These are phyloP conservation scores for Polytolypa hystricis DNA, from an alignment of 2,329 filamentous ascomycete species.

Conservation along the genomic window DNA sequence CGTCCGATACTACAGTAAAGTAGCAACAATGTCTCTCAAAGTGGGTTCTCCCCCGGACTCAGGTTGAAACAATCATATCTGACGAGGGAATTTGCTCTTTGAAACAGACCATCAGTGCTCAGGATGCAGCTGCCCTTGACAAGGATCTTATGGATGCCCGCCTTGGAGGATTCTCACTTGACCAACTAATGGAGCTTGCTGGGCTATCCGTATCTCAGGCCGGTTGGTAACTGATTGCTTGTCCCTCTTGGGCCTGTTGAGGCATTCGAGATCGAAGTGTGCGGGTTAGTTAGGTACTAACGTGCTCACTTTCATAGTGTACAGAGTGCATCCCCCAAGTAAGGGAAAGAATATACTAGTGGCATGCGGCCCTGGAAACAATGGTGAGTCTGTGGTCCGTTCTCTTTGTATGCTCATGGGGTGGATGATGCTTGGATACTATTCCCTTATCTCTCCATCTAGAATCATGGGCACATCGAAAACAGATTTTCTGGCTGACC, in stretches of 20 bases:
- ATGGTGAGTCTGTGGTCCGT: slow-evolving; percentile 27
- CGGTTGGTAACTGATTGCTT: slow-evolving; percentile 43
- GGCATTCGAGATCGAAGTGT: too few relatives aligned
- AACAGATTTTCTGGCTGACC: too few relatives aligned
- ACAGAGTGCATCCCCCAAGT: slow-evolving; percentile 64
- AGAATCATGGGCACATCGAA: too few relatives aligned
- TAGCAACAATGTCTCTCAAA: slow-evolving; percentile 4
- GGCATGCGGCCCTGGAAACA: slow-evolving; percentile 77
- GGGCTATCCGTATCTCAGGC: slow-evolving; percentile 88
- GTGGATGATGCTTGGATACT: too few relatives aligned
- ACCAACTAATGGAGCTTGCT: slow-evolving; percentile 95
- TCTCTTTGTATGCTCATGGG: too few relatives aligned
- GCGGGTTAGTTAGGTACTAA: too few relatives aligned
- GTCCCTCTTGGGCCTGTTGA: too few relatives aligned
- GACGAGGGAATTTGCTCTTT: background rate
- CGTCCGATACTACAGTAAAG: background rate
- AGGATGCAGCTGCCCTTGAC: slow-evolving; percentile 80
- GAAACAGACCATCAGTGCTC: slow-evolving; percentile 66
- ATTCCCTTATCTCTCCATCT: too few relatives aligned
- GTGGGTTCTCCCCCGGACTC: background rate
- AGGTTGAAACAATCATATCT: slow-evolving; percentile 1
- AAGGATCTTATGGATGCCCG: slow-evolving; percentile 82
- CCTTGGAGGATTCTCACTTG: slow-evolving; percentile 82
- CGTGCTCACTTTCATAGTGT: too few relatives aligned
- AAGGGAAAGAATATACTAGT: slow-evolving; percentile 66